These are phyloP conservation scores for Fusarium virguliforme DNA, from an alignment of 2,329 filamentous ascomycete genomes.

Conservation along the genomic window DNA sequence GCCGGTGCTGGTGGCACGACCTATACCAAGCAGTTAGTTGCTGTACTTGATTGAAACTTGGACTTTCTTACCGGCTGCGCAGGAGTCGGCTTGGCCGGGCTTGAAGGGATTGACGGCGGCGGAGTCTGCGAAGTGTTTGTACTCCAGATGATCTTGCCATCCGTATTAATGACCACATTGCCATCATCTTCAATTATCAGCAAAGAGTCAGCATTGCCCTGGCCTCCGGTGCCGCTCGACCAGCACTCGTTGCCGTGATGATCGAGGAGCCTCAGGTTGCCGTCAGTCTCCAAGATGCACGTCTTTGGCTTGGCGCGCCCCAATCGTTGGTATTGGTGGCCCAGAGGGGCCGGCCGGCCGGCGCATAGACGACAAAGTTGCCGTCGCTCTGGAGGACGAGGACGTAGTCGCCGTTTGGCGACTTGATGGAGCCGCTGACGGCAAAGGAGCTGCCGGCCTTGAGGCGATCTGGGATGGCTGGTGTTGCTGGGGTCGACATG, in stretches of 20 bases:
- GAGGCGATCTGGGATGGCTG: background rate
- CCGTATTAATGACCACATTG: background rate
- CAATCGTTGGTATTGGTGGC: background rate
- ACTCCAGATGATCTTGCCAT: background rate
- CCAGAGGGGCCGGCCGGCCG: background rate
- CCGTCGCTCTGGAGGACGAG: background rate
- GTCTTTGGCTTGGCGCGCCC: background rate
- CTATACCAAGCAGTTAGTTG: background rate
- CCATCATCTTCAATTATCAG: background rate
- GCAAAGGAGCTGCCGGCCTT: background rate
- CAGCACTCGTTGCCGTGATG: background rate
- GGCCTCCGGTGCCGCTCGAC: background rate
- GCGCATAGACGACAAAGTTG: background rate
- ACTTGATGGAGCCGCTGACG: background rate
- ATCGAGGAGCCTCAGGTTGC: background rate
- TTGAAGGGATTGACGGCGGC: background rate
- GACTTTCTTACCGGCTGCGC: background rate
- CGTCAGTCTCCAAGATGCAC: background rate
- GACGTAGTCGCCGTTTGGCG: background rate
- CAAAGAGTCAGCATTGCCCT: background rate
- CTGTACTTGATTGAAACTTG: rapidly evolving
- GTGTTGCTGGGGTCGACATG: background rate
- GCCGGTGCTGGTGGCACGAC: background rate
- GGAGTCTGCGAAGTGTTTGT: background rate
- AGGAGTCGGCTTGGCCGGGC: background rate